These are phyloP conservation scores for Paramecium tetraurelia DNA, from an alignment of 73 alveolate species.

Conservation along the genomic window DNA sequence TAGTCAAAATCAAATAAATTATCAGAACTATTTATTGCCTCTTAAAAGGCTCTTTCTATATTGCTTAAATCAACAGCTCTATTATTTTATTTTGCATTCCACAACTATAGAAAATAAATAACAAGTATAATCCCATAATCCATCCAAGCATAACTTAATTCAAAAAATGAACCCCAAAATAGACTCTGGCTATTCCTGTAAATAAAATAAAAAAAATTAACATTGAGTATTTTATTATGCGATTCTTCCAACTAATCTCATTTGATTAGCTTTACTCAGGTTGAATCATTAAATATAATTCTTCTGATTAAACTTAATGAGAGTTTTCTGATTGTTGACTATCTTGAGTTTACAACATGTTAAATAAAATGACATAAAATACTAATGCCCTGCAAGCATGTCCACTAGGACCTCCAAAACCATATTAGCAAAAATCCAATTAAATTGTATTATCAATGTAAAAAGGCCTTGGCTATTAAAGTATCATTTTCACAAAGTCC, in stretches of 20 bases:
- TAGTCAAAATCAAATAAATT: not conserved
- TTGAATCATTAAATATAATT: not conserved
- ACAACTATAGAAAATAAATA: not conserved
- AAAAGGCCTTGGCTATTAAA: not conserved
- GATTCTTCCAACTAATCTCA: not conserved
- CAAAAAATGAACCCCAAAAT: constrained; percentile 50
- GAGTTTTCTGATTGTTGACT: not conserved
- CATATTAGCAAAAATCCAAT: not conserved
- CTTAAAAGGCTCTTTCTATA: not conserved
- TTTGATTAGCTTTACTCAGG: not conserved
- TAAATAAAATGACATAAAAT: not conserved
- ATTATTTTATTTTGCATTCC: not conserved
- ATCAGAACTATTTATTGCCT: not conserved
- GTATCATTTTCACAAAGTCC: not conserved
- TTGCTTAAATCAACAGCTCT: not conserved
- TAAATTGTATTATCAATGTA: not conserved
- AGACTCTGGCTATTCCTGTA: constrained; percentile 25
- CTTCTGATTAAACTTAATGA: not conserved
- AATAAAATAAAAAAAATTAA: not conserved
- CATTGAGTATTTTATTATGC: not conserved
- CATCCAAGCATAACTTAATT: constrained; percentile 49
- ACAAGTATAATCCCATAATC: constrained; percentile 15
- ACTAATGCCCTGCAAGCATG: constrained; percentile 21
- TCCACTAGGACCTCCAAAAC: constrained; percentile 43
- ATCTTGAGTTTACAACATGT: not conserved